These are phyloP conservation scores for Ophiostoma ips DNA, from an alignment of 2,329 filamentous ascomycete species.

Conservation along the genomic window DNA sequence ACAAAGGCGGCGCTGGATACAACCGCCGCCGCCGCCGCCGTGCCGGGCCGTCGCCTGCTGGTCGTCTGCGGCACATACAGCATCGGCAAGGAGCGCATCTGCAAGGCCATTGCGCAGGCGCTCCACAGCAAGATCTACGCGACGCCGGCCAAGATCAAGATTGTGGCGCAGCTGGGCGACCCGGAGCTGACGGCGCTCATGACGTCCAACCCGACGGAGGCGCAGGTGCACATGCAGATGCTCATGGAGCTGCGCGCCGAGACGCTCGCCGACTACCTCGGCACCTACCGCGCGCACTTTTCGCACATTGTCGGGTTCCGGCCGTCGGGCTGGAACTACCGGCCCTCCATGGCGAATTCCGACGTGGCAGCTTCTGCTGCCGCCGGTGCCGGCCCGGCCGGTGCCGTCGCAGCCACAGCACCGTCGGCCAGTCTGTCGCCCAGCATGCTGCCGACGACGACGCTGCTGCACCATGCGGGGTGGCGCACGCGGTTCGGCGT, in stretches of 20 bases:
- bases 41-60: constrained; percentile 44
- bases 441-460: constrained; percentile 32
- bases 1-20: too few relatives aligned
- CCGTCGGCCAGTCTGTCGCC: constrained; percentile 42
- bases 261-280: constrained; percentile 79
- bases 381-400: too few relatives aligned
- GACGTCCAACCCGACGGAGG: constrained; percentile 66
- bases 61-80: constrained; percentile 94
- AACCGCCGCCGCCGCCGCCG: constrained; percentile 5
- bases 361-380: neutral
- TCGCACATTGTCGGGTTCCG: constrained; percentile 78
- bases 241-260: constrained; percentile 88
- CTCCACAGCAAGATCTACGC: constrained; percentile 83
- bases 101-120: constrained; percentile 77
- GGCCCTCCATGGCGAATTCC: constrained; percentile 30
- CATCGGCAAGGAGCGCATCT: constrained; percentile 95
- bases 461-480: constrained; percentile 41
- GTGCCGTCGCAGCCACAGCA: constrained; percentile 22
- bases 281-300: constrained; percentile 67
- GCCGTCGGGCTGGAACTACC: constrained; percentile 89
- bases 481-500: constrained; percentile 67
- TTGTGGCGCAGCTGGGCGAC: constrained; percentile 76
- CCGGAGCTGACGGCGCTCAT: constrained; percentile 63
- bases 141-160: constrained; percentile 64
- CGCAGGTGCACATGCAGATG: constrained; percentile 96